Percentiles rank a stretch among this genome's conserved stretches.
phyloP scores from a whole-genome alignment of 148 eudicot genomes.

The Arbutus unedo region DNA sequence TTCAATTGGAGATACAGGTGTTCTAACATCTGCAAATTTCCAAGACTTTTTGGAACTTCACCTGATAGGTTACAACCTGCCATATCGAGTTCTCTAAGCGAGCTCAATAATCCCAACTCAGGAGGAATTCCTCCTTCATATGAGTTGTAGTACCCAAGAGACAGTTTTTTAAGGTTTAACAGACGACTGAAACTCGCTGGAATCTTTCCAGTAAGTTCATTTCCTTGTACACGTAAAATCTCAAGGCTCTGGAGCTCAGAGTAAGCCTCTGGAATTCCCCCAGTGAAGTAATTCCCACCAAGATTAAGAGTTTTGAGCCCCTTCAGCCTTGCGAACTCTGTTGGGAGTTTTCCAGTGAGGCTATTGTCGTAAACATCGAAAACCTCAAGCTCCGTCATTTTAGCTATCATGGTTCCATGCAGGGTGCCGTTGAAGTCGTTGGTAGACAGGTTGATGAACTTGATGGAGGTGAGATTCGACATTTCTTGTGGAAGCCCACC shows the following conservation, averaged over 20 bases:
- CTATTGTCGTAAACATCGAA: slow-evolving; percentile 68
- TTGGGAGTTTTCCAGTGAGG: slow-evolving; percentile 56
- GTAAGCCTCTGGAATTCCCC: slow-evolving; percentile 58
- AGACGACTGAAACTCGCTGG: slow-evolving; percentile 38
- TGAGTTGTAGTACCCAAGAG: slow-evolving; percentile 41
- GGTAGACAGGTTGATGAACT: slow-evolving; percentile 44
- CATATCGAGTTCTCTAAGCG: slow-evolving; percentile 39
- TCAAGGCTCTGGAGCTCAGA: slow-evolving; percentile 35
- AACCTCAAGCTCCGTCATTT: slow-evolving; percentile 34
- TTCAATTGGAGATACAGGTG: slow-evolving; percentile 50
- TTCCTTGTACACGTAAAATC: slow-evolving; percentile 48
- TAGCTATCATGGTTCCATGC: slow-evolving; percentile 28
- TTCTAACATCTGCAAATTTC: slow-evolving; percentile 46
- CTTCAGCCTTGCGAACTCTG: slow-evolving; percentile 28
- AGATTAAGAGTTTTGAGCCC: slow-evolving; percentile 34
- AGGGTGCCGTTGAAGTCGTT: slow-evolving; percentile 44
- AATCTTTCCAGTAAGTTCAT: slow-evolving; percentile 50
- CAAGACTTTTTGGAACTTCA: slow-evolving; percentile 48
- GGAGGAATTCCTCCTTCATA: slow-evolving; percentile 73
- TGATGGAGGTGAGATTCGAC: slow-evolving; percentile 32
- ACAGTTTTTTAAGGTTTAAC: slow-evolving; percentile 29
- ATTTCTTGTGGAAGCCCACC: slow-evolving; percentile 52
- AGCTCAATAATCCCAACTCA: slow-evolving; percentile 42
- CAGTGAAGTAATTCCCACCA: slow-evolving; percentile 77
- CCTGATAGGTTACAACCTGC: slow-evolving; percentile 52